Evolutionary conservation across 208 protist species (phyloP), one percentile per base, ranked within the genome.

Genomic region (Polymyxa betae): DNA sequence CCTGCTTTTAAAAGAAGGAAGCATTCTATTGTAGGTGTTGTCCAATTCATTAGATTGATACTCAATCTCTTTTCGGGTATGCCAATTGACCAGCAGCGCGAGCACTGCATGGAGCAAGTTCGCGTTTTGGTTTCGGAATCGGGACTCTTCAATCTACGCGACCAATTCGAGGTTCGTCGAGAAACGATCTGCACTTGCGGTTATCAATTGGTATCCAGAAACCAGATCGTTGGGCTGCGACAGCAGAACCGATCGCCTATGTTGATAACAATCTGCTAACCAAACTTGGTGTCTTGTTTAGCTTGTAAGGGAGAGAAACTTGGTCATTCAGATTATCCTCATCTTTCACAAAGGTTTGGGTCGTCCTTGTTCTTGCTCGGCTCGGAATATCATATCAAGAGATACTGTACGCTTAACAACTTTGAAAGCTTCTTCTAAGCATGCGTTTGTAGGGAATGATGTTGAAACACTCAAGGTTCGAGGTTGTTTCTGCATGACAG

Each of bases 321-420:
- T 66, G 20, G 29, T 66, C n/a, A 66, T 66, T 66, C 29, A 29
- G 54, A 66, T 66, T 66, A 29, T 66, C 16, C 20, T 32, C 29
- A 66, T 66, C 54, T 29, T 66, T 66, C 54, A 66, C 54, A 29
- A 66, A 82, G 72, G n/a, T 82, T 82, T n/a, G 72, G 72, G 12
- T 5, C 72, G 40, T 38, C 72, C 16, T 12, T 82, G 5, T 5
- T 35, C 5, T 20, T 82, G 12, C 16, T 82, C 12, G 72, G 72
- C n/a, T 38, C 16, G 5, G 72, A 82, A 40, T 82, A 82, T 82
- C 72, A 66, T 66, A 16, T 32, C 54, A 66, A 66, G 54, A 66
- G 20, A 29, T 66, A 66, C 54, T 29, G 54, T 66, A 32, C 16
- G 54, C 16, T 66, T 66, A 32, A 16, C 29, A 32, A 5, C 40